Evolutionary conservation across 352 stramenopile genomes (phyloP).

Genomic region (Pythium periplocum): DNA sequence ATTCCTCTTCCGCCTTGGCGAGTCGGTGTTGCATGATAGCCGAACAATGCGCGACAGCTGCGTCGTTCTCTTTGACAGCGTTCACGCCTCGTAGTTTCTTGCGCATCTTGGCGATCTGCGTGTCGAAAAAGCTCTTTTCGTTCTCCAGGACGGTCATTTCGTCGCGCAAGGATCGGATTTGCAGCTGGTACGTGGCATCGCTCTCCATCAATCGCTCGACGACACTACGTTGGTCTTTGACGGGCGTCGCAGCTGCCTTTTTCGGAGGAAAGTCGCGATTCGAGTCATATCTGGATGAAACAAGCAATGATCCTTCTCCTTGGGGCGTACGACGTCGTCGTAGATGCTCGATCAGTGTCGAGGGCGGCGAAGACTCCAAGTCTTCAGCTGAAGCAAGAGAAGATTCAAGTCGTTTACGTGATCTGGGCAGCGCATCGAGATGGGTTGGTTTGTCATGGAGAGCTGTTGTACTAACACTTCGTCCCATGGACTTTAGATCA

Average conservation of each 20-base stretch:
- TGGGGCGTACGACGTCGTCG: too few relatives aligned
- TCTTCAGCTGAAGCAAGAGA: too few relatives aligned
- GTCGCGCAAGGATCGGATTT: constrained; percentile 53
- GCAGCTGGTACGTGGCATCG: constrained; percentile 53
- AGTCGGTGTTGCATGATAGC: constrained; percentile 74
- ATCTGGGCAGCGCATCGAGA: neutral
- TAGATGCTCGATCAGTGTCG: constrained; percentile 7
- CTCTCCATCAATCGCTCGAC: constrained; percentile 69
- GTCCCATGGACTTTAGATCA: neutral
- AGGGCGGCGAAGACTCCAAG: neutral
- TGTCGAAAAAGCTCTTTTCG: constrained; percentile 40
- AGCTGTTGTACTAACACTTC: constrained; percentile 6
- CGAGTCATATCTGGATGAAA: too few relatives aligned
- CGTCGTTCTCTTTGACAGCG: constrained; percentile 70
- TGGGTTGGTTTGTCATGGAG: neutral
- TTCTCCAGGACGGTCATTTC: constrained; percentile 40
- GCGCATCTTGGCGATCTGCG: constrained; percentile 40
- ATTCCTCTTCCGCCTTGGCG: constrained; percentile 69
- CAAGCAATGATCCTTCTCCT: too few relatives aligned
- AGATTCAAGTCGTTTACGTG: too few relatives aligned
- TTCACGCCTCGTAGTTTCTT: constrained; percentile 60
- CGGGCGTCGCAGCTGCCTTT: constrained; percentile 1
- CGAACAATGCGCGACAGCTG: constrained; percentile 64
- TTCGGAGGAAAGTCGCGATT: neutral
- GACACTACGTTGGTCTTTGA: constrained; percentile 1